phyloP scores from a whole-genome alignment of 768 basidiomycete species.

The Termitomyces sp. region DNA sequence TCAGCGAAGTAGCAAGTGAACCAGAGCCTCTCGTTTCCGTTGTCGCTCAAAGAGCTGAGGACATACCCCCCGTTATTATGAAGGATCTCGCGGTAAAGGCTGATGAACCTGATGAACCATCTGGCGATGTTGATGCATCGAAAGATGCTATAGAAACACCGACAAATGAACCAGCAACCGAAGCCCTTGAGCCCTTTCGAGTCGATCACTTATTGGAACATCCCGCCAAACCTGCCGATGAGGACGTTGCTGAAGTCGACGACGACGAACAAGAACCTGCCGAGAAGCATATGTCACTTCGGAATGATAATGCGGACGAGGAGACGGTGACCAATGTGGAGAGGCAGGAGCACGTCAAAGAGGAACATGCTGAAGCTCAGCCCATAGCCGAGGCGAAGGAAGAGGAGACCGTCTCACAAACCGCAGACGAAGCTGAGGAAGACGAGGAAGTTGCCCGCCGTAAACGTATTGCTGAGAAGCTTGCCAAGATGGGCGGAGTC shows the following conservation, averaged over 20 bases:
- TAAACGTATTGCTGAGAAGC: conserved; percentile 58
- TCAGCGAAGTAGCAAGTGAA: neutral
- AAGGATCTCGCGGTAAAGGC: neutral
- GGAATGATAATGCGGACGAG: neutral
- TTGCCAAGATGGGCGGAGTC: conserved; percentile 66
- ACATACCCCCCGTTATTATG: neutral
- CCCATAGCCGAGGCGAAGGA: neutral
- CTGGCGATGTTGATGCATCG: neutral
- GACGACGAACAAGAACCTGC: no score
- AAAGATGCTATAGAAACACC: neutral
- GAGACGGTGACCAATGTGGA: no score
- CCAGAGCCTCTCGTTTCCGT: neutral
- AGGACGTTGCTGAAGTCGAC: neutral
- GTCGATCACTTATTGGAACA: neutral
- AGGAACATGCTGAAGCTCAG: neutral
- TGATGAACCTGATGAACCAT: neutral
- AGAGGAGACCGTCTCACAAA: conserved; percentile 1
- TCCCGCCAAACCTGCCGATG: neutral
- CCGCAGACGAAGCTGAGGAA: conserved; percentile 32
- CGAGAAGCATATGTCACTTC: neutral
- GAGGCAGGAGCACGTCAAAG: neutral
- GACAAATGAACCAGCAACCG: neutral
- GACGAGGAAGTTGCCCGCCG: conserved; percentile 53
- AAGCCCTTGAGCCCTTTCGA: neutral
- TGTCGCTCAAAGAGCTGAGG: neutral